A percentile compares a stretch with the other conserved stretches of the same genome.
phyloP scores from a whole-genome alignment of 305 asterid genomes.

The Fraxinus greggii region DNA sequence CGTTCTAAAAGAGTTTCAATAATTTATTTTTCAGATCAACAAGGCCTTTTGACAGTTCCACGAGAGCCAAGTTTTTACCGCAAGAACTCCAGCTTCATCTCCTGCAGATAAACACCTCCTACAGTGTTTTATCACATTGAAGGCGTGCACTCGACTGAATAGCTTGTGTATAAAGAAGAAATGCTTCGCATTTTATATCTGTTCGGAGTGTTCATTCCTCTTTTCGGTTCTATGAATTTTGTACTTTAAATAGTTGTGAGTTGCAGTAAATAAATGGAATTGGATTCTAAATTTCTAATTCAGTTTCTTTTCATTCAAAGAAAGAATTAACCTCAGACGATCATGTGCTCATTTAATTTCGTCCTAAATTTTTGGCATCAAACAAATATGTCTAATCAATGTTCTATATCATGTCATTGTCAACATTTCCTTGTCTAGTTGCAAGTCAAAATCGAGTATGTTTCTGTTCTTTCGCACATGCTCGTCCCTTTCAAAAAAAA shows the following conservation, averaged over 20 bases:
- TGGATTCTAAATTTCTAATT: conserved; percentile 6
- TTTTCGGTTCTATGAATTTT: conserved; percentile 15
- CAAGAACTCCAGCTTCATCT: conserved; percentile 44
- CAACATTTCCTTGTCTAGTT: neutral
- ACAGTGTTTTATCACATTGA: neutral
- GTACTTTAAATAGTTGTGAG: neutral
- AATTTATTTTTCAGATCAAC: conserved; percentile 43
- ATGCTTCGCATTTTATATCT: conserved; percentile 7
- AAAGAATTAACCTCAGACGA: neutral
- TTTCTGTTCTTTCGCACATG: neutral
- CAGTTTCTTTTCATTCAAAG: neutral
- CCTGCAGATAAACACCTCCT: conserved; percentile 27
- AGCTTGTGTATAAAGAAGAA: neutral
- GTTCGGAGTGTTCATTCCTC: conserved; percentile 3
- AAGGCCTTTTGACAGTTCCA: conserved; percentile 67
- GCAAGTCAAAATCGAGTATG: neutral
- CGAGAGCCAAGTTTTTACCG: conserved; percentile 60
- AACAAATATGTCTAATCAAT: neutral
- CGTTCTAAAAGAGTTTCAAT: neutral
- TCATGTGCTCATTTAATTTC: neutral
- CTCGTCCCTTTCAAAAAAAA: neutral
- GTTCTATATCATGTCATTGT: neutral
- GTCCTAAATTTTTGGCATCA: neutral
- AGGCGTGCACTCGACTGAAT: neutral
- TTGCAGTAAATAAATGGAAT: conserved; percentile 26